Conservation (phyloP, 139 green algal species). For the Chlorokybus atmophyticus region DNA sequence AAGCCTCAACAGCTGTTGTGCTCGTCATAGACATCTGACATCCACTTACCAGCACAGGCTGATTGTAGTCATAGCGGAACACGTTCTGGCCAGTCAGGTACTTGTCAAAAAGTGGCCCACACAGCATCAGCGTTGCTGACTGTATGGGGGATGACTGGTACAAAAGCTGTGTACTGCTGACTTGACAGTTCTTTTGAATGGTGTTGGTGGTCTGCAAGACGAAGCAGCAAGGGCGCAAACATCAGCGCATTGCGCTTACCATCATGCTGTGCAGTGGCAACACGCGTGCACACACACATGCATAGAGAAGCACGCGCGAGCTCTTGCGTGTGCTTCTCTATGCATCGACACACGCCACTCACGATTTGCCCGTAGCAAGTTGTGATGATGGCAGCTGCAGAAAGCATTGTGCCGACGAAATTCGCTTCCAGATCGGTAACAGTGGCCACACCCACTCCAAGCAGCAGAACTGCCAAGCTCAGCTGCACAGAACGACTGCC, state of each 20-base stretch:
- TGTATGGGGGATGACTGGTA: constrained; percentile 33
- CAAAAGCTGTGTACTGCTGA: constrained; percentile 35
- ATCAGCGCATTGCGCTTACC: no score
- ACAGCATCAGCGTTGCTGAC: constrained; percentile 26
- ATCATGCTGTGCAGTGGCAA: no score
- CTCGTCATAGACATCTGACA: no score
- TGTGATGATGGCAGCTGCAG: constrained; percentile 25
- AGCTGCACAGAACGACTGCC: constrained; percentile 17
- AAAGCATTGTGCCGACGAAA: constrained; percentile 25
- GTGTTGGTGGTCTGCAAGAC: constrained; percentile 31
- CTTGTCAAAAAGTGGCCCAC: constrained; percentile 24
- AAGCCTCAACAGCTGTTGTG: no score
- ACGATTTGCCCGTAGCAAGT: constrained; percentile 36
- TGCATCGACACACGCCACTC: no score
- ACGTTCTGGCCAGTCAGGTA: constrained; percentile 22
- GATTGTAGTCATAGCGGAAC: constrained; percentile 26
- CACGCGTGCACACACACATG: no score
- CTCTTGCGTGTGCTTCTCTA: no score
- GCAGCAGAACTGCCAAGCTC: constrained; percentile 17
- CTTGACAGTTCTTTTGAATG: constrained; percentile 29
- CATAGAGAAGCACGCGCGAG: no score
- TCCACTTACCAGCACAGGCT: constrained; percentile 14
- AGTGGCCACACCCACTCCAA: constrained; percentile 32
- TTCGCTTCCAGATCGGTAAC: constrained; percentile 41
- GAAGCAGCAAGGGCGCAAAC: background rate